Conservation (phyloP, 106 monocot genomes). For the Allium fistulosum region DNA sequence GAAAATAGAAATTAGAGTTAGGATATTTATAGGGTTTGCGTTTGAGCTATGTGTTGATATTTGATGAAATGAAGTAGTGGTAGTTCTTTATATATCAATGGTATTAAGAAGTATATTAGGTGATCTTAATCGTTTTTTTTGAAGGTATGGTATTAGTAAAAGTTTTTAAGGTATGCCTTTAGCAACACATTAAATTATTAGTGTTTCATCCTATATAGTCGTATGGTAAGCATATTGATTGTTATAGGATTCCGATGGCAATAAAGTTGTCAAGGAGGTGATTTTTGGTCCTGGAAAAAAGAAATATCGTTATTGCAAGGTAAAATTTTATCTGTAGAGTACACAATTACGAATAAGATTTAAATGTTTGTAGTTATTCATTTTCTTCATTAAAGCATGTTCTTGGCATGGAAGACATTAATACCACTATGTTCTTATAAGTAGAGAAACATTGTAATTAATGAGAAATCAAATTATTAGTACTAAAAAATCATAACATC, state of each 20-base stretch:
- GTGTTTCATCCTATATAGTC: not conserved
- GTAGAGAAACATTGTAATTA: not conserved
- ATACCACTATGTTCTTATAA: not conserved
- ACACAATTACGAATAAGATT: not conserved
- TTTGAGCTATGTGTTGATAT: no score
- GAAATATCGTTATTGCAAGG: conserved; percentile 92
- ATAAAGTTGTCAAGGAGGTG: conserved; percentile 68
- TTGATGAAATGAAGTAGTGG: no score
- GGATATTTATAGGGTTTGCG: no score
- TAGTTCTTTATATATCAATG: not conserved
- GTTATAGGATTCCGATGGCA: conserved; percentile 65
- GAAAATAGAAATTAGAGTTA: no score
- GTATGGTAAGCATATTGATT: not conserved
- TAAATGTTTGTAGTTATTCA: no score
- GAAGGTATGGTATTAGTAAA: no score
- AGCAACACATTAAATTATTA: no score
- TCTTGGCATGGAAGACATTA: not conserved
- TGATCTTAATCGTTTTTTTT: no score
- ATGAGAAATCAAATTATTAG: no score
- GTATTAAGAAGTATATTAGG: no score
- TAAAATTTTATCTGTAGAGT: conserved; percentile 11
- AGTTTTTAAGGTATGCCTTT: no score
- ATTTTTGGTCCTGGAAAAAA: conserved; percentile 78
- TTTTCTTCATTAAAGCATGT: not conserved
- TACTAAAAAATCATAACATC: no score